These are phyloP conservation scores for Flaveria bidentis DNA, from an alignment of 129 eudicot species.

Conservation along the genomic window DNA sequence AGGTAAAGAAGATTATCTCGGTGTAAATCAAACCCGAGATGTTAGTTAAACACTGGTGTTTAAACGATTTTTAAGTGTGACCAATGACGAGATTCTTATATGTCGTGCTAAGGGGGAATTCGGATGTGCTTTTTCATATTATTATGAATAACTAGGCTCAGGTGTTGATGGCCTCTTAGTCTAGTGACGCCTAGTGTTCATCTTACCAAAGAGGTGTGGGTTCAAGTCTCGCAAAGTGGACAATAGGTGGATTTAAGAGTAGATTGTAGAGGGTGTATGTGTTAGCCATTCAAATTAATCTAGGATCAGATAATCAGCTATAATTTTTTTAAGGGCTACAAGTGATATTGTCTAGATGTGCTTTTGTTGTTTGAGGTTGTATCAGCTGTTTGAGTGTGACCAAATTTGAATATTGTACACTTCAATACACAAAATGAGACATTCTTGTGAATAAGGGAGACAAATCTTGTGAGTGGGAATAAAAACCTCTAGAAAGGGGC, in stretches of 20 bases:
- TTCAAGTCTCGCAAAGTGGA: no score
- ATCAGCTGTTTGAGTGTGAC: neutral
- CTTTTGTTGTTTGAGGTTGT: constrained; percentile 7
- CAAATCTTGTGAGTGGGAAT: neutral
- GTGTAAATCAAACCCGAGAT: neutral
- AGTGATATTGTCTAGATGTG: neutral
- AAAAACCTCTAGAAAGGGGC: neutral
- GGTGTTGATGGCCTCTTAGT: no score
- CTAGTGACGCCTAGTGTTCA: no score
- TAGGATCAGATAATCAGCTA: neutral
- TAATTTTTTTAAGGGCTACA: neutral
- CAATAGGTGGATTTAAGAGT: no score
- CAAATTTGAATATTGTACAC: neutral
- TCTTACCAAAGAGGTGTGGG: no score
- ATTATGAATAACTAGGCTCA: neutral
- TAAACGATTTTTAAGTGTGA: neutral
- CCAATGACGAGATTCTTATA: neutral
- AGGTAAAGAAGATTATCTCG: constrained; percentile 8
- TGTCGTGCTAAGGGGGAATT: neutral
- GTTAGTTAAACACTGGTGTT: neutral
- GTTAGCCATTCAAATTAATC: no score
- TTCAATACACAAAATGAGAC: neutral
- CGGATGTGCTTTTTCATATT: neutral
- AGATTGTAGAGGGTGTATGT: no score
- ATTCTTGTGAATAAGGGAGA: neutral